Evolutionary conservation across 139 green algal genomes (phyloP).

Genomic region (Closterium sp.): DNA sequence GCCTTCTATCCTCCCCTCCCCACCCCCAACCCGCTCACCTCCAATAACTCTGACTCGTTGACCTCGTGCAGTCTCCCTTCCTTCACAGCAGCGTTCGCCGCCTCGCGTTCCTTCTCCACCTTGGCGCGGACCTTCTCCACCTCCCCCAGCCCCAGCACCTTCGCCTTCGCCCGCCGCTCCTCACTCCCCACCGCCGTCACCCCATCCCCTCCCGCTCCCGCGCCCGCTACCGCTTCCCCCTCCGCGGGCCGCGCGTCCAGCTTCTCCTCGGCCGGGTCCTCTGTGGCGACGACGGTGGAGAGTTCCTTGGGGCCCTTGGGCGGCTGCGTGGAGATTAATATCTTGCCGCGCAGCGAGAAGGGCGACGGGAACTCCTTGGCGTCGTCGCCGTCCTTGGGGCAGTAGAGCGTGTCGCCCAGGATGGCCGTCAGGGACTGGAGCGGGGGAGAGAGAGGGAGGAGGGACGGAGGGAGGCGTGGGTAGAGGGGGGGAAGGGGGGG

Average conservation of each 20-base stretch:
- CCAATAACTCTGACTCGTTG: too few relatives aligned
- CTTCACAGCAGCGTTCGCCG: too few relatives aligned
- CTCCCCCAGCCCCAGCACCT: too few relatives aligned
- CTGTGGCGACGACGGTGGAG: neutral
- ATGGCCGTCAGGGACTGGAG: slow-evolving; percentile 1
- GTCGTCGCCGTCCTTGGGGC: neutral
- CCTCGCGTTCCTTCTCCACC: too few relatives aligned
- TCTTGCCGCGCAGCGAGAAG: slow-evolving; percentile 12
- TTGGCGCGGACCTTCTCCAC: too few relatives aligned
- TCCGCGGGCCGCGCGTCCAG: neutral
- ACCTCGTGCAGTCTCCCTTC: too few relatives aligned
- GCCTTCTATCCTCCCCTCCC: too few relatives aligned
- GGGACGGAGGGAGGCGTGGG: neutral
- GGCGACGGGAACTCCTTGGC: slow-evolving; percentile 32
- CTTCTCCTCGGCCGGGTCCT: neutral
- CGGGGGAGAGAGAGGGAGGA: too few relatives aligned
- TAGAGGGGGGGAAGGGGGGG: neutral
- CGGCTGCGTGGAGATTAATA: slow-evolving; percentile 42
- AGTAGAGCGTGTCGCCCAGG: slow-evolving; percentile 13
- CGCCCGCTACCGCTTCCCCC: neutral
- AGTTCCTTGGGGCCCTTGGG: slow-evolving; percentile 22
- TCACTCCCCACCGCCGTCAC: neutral
- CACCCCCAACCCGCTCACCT: too few relatives aligned
- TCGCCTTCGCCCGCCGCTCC: neutral
- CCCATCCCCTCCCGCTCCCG: neutral